Evolutionary conservation across 306 rosid species (phyloP), one percentile per base, ranked within the genome.

Genomic region (Erythrophleum fordii): DNA sequence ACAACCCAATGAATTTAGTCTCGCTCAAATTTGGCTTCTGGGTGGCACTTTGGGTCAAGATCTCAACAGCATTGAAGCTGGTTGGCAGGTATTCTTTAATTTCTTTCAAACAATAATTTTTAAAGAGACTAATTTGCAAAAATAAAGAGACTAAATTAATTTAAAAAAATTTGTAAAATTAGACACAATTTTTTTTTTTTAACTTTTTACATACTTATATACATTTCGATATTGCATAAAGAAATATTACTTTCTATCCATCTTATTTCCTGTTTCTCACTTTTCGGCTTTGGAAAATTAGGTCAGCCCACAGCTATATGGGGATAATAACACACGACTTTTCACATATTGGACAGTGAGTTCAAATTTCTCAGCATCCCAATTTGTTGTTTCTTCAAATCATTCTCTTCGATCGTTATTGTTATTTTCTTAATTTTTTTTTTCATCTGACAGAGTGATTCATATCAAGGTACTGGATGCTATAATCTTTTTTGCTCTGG

Each of bases 401-500:
- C 9, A 45, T 41, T 69, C 18, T 71, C 20, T 17, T 59, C 78
- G 23, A 1, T 61, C 78, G 23, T 4, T 61, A 73, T 77, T 7
- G n/a, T 53, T 71, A 60, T 76, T 77, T 59, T 73, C 37, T 41
- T 83, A 20, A 56, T 56, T 8, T 25, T 25, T 67, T 72, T 46
- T 23, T 49, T 29, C 51, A 84, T 34, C 41, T 82, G 80, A 68
- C 85, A 86, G 92, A 89, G 85, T 77, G 92, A 89, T 84, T 86
- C 88, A 49, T 89, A 89, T 80, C 87, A 82, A 89, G 88, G 84
- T 41, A 89, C 90, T 9, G 92, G 92, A 58, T 89, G 92, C 84
- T 89, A 89, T 71, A 89, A 89, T 77, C 84, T 89, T 20, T 84
- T 84, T 64, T 89, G 92, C 79, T 80, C 87, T 42, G 92, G 92